Conservation (phyloP, 768 basidiomycete genomes). For the Xanthoconium stramineum region DNA sequence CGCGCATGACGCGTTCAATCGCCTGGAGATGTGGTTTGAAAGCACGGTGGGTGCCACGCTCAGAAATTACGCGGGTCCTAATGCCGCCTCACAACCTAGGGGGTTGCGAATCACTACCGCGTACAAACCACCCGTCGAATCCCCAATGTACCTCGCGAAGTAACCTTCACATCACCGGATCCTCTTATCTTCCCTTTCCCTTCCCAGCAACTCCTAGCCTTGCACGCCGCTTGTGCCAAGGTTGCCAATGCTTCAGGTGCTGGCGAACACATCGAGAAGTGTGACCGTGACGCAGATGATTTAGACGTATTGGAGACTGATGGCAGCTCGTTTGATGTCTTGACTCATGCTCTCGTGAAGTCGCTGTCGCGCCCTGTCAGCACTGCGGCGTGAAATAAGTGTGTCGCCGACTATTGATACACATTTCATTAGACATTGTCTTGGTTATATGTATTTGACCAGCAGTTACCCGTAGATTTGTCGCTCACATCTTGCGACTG, state of each 20-base stretch:
- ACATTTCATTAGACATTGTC: too few species aligned
- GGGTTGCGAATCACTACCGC: not conserved
- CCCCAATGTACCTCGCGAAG: not conserved
- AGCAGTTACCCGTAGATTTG: too few species aligned
- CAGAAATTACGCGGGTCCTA: not conserved
- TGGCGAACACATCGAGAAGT: conserved; percentile 10
- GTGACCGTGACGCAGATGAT: conserved; percentile 2
- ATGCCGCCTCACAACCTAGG: not conserved
- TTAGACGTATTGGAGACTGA: not conserved
- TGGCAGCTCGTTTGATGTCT: not conserved
- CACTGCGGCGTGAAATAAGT: not conserved
- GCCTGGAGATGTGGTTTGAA: not conserved
- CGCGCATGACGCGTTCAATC: not conserved
- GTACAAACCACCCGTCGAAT: not conserved
- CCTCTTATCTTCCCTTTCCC: conserved; percentile 9
- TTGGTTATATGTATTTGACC: too few species aligned
- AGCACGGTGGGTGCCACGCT: not conserved
- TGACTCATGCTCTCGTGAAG: not conserved
- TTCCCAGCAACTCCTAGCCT: conserved; percentile 5
- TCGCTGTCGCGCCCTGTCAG: not conserved
- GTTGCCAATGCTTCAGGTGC: conserved; percentile 24
- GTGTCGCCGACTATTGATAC: too few species aligned
- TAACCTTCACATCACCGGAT: not conserved
- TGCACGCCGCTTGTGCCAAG: conserved; percentile 23
- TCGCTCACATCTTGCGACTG: too few species aligned